Evolutionary conservation across 1,284 basidiomycete genomes (phyloP), one percentile per base, ranked within the genome.

Genomic region (Cutaneotrichosporon sp.): DNA sequence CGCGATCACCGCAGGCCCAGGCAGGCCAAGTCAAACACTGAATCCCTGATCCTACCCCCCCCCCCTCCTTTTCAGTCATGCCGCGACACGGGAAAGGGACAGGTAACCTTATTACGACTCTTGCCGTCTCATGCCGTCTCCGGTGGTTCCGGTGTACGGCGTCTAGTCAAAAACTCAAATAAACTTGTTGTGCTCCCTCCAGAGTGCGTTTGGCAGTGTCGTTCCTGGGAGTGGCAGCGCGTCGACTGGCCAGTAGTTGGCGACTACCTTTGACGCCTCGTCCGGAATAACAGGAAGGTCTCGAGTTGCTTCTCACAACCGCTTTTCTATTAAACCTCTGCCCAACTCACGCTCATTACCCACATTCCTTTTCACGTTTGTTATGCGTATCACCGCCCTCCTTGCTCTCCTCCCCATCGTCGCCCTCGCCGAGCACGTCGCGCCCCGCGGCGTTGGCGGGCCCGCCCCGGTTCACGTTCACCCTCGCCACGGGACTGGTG

Each of bases 391-490:
- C 18, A 16, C 53, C 32, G 32, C 34, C 11, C 34, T 56, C 21
- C n/a, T 56, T 34, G 53, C 53, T n/a, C 32, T 56, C 21, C 53
- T 56, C 34, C 34, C 53, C 34, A 14, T 56, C 34, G 32, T 56
- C 53, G 53, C 53, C 2, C 53, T 56, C n/a, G 53, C 53, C n/a
- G 51, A 32, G 31, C 14, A 18, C 13, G 11, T 36, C 9, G n/a
- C 14, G n/a, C 53, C 34, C 18, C 32, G n/a, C 32, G n/a, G 32
- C 53, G n/a, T 5, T 4, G 53, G 18, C 53, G 32, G 32, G 34
- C 30, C n/a, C 34, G 32, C 8, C 18, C 34, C 53, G n/a, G 0
- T 11, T 13, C 6, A 53, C 26, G 31, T 9, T 7, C 26, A 32
- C 53, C 18, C 18, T 8, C 42, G 42, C 18, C 16, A 21, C 42